These are phyloP conservation scores for Podosphaera leucotricha DNA, from an alignment of 2,329 filamentous ascomycete genomes.

Conservation along the genomic window DNA sequence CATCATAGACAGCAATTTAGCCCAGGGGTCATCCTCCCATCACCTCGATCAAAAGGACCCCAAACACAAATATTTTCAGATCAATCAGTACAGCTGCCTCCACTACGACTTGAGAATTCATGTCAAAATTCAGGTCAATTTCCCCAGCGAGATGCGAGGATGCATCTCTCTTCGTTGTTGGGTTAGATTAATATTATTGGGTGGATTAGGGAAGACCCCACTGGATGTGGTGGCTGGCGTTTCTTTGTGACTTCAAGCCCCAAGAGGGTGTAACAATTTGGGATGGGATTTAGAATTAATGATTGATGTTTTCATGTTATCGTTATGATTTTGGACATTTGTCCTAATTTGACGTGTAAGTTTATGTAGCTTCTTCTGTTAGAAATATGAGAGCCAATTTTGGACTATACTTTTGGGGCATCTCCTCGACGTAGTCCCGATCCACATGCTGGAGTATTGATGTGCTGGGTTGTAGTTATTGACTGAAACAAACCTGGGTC, in stretches of 20 bases:
- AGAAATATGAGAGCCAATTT: neutral
- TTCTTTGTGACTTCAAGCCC: neutral
- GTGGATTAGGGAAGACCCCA: neutral
- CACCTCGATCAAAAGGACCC: neutral
- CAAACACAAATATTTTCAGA: neutral
- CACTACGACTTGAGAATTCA: conserved; percentile 7
- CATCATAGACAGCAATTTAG: neutral
- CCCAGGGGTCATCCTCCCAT: neutral
- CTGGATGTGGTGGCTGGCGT: neutral
- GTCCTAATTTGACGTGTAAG: neutral
- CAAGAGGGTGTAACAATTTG: neutral
- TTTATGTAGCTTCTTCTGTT: neutral
- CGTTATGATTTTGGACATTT: neutral
- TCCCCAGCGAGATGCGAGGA: conserved; percentile 12
- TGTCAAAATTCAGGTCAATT: conserved; percentile 3
- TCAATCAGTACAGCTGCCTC: conserved; percentile 11
- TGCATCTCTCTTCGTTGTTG: conserved; percentile 14
- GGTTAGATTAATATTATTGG: conserved; percentile 5
- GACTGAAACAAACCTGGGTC: too few species aligned
- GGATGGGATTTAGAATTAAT: neutral
- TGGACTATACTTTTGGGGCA: neutral
- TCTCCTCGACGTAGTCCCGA: too few species aligned
- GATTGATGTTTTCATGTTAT: neutral
- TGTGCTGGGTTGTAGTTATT: too few species aligned
- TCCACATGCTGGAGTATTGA: too few species aligned